Conservation (phyloP, 169 alveolate genomes). For the Plasmodium gonderi region DNA sequence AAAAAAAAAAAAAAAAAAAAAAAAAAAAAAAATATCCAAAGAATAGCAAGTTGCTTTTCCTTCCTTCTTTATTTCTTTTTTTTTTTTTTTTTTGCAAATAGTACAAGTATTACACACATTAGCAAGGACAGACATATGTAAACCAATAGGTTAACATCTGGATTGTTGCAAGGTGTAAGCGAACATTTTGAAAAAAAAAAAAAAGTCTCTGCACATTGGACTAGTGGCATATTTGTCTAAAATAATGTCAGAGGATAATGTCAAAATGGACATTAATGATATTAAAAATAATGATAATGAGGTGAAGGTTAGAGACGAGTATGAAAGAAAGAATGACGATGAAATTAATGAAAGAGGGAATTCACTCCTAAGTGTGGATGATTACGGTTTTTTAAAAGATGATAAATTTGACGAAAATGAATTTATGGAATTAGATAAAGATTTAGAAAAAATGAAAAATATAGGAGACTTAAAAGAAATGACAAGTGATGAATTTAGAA, state of each 20-base stretch:
- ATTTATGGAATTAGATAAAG: neutral
- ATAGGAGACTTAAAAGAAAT: slow-evolving; percentile 25
- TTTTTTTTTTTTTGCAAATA: too few relatives aligned
- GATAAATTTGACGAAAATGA: neutral
- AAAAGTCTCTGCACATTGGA: neutral
- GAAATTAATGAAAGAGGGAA: neutral
- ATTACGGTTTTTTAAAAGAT: neutral
- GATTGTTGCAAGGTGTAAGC: neutral
- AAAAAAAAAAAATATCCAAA: too few relatives aligned
- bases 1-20: too few relatives aligned
- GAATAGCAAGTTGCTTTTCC: too few relatives aligned
- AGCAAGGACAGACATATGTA: too few relatives aligned
- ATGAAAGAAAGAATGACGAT: neutral
- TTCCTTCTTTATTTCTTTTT: too few relatives aligned
- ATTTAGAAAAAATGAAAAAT: neutral
- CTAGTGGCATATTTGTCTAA: neutral
- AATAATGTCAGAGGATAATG: neutral
- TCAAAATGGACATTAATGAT: neutral
- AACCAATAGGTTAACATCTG: too few relatives aligned
- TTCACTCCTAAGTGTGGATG: neutral
- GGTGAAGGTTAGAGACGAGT: neutral
- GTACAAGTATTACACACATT: too few relatives aligned
- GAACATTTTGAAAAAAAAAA: neutral
- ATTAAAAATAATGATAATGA: neutral
- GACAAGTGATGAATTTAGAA: slow-evolving; percentile 39